Evolutionary conservation across 2,329 filamentous ascomycete species (phyloP), one percentile per base, ranked within the genome.

Genomic region (Epicoccum nigrum): DNA sequence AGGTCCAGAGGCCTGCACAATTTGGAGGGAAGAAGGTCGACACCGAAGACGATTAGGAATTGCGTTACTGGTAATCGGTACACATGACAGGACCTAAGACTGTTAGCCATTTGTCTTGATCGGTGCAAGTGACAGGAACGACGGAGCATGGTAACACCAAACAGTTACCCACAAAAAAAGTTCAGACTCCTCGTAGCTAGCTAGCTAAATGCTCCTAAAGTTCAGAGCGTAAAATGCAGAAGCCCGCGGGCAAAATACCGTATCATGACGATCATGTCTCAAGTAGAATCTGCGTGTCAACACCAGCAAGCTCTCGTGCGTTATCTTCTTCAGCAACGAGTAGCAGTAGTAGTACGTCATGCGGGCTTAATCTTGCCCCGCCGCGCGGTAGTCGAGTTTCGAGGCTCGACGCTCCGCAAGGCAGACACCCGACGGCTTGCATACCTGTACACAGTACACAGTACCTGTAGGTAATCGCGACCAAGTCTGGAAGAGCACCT

Each of bases 1-100:
- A 66, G 38, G 77, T 80, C 1, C 62, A 73, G 37, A 70, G 70
- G 58, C 75, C 76, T 20, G 69, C 71, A 60, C 69, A 71, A 12
- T 75, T 70, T 59, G 61, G 60, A 7, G 62, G 62, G 45, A 60
- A 59, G n/a, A 59, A 57, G 20, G 56, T 54, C 19, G 59, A 63
- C 19, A 59, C 52, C 2, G 49, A 23, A 4, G 60, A n/a, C n/a
- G n/a, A n/a, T n/a, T n/a, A n/a, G n/a, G n/a, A n/a, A n/a, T n/a
- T n/a, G n/a, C n/a, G n/a, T n/a, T n/a, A n/a, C n/a, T n/a, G n/a
- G n/a, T n/a, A n/a, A n/a, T n/a, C n/a, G n/a, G n/a, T n/a, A n/a
- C n/a, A n/a, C n/a, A n/a, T n/a, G n/a, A n/a, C n/a, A n/a, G n/a
- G n/a, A n/a, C n/a, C 67, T 16, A 62, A 70, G 49, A 68, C 54